A percentile compares a stretch with the other conserved stretches of the same genome.
phyloP scores from a whole-genome alignment of 176 grass and related monocot species.

The Hsuehochloa calcarea region DNA sequence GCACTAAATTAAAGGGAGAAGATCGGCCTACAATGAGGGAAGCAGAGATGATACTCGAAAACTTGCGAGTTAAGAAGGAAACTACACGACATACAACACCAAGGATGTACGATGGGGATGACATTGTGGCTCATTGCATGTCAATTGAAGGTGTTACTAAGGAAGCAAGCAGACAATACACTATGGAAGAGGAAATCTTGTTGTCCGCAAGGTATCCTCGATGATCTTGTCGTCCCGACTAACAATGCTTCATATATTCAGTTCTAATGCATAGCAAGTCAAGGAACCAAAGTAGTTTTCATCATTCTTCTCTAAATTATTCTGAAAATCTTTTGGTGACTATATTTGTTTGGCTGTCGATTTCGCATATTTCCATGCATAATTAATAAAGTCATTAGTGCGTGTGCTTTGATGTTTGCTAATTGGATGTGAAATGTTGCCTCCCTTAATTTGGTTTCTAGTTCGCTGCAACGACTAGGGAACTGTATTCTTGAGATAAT shows the following conservation, averaged over 20 bases:
- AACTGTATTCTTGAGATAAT: background rate
- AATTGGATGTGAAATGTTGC: no score
- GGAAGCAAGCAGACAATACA: background rate
- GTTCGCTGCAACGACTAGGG: no score
- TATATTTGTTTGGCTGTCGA: no score
- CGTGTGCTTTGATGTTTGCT: no score
- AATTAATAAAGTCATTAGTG: no score
- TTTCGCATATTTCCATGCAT: no score
- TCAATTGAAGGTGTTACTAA: background rate
- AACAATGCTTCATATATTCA: background rate
- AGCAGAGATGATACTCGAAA: constrained; percentile 29
- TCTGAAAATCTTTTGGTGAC: no score
- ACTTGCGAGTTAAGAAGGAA: background rate
- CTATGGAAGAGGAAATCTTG: constrained; percentile 29
- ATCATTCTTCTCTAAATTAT: no score
- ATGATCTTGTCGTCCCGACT: background rate
- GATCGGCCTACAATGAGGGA: constrained; percentile 23
- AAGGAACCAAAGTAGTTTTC: no score
- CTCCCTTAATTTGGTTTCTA: background rate
- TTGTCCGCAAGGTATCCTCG: background rate
- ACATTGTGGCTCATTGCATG: background rate
- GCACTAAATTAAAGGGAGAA: constrained; percentile 29
- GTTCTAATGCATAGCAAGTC: background rate
- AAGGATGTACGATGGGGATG: background rate
- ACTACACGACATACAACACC: background rate